Evolutionary conservation across 208 protist species (phyloP).

Genomic region (Acanthamoeba pearcei): DNA sequence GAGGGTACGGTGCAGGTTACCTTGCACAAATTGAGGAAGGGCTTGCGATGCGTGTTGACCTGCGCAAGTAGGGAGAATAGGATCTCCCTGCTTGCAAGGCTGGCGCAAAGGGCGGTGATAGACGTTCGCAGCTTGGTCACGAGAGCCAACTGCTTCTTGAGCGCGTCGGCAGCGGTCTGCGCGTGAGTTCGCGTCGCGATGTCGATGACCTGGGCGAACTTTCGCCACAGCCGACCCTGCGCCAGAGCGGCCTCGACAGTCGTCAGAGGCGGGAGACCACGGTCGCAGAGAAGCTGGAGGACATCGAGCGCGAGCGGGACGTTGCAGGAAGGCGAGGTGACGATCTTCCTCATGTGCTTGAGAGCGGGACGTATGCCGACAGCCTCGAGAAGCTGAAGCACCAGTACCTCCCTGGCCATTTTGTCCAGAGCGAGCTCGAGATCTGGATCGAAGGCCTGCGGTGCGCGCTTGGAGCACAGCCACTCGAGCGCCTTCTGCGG

Average conservation of each 20-base stretch:
- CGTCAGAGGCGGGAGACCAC: background rate
- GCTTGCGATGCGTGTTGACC: background rate
- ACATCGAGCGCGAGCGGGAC: background rate
- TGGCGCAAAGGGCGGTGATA: background rate
- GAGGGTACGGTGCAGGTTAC: background rate
- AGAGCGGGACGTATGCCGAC: background rate
- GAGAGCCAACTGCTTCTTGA: background rate
- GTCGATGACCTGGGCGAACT: slow-evolving; percentile 38
- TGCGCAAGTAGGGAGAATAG: background rate
- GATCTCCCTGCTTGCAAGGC: background rate
- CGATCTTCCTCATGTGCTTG: slow-evolving; percentile 18
- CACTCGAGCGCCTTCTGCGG: slow-evolving; percentile 21
- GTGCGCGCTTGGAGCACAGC: background rate
- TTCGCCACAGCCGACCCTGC: slow-evolving; percentile 7
- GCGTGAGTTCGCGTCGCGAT: background rate
- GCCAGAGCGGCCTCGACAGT: background rate
- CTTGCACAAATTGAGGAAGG: slow-evolving; percentile 48
- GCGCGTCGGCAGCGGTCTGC: background rate
- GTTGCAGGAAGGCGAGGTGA: background rate
- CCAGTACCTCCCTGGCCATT: slow-evolving; percentile 6
- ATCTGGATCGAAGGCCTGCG: background rate
- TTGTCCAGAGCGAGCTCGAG: slow-evolving; percentile 6
- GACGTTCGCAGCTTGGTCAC: background rate
- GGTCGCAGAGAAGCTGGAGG: background rate
- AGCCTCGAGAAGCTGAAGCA: background rate